These are phyloP conservation scores for Auricularia sp. DNA, from an alignment of 768 basidiomycete genomes.

Conservation along the genomic window DNA sequence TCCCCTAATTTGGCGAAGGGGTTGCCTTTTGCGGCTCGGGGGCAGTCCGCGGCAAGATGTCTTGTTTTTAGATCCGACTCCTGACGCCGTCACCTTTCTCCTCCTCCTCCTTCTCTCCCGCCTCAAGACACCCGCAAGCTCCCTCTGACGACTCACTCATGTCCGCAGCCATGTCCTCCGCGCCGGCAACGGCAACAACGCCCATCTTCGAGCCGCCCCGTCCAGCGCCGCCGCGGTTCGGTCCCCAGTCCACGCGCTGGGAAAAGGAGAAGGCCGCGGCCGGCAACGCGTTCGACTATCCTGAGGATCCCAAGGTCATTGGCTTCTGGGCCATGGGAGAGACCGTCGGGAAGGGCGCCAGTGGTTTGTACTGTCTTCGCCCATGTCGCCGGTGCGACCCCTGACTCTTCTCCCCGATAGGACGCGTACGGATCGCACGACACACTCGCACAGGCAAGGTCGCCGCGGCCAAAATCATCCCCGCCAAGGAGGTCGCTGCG, in stretches of 20 bases:
- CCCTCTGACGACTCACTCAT: not conserved
- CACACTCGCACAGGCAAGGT: conserved; percentile 82
- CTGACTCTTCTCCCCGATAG: conserved; percentile 28
- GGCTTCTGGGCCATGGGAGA: conserved; percentile 92
- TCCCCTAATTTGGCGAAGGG: not conserved
- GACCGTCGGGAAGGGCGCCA: conserved; percentile 89
- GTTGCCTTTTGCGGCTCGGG: not conserved
- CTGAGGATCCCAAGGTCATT: conserved; percentile 75
- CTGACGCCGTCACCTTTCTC: not conserved
- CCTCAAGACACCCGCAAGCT: not conserved
- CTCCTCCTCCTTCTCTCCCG: not conserved
- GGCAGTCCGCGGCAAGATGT: not conserved
- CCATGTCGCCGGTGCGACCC: not conserved
- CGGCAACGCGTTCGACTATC: conserved; percentile 63
- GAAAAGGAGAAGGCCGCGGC: conserved; percentile 76
- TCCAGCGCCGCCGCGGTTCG: not conserved
- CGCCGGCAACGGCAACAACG: not conserved
- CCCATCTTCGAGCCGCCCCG: not conserved
- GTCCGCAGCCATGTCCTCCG: not conserved
- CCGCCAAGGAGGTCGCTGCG: conserved; percentile 55
- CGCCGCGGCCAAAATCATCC: conserved; percentile 91
- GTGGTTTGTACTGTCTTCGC: conserved; percentile 33
- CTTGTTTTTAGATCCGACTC: not conserved
- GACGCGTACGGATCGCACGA: conserved; percentile 82
- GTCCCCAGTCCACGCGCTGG: conserved; percentile 52